A percentile compares a stretch with the other conserved stretches of the same genome.
Conservation (phyloP, 129 eudicot genomes). For the Flaveria sonorensis region DNA sequence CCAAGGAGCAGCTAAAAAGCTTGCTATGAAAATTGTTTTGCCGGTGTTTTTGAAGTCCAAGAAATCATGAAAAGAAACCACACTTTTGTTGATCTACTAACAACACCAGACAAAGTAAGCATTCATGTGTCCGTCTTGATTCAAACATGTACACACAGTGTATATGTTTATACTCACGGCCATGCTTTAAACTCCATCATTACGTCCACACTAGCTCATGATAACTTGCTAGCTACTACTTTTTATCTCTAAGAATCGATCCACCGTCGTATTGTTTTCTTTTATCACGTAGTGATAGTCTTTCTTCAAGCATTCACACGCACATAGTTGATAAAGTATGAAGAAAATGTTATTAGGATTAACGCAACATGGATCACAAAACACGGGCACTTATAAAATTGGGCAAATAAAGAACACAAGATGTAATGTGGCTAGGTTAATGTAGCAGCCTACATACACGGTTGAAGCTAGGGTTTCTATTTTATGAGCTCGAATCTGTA, state of each 20-base stretch:
- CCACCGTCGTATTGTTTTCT: slow-evolving; percentile 31
- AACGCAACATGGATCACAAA: too few species aligned
- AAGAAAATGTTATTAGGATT: too few species aligned
- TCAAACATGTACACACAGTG: slow-evolving; percentile 19
- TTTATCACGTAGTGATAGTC: slow-evolving; percentile 18
- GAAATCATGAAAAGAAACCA: slow-evolving; percentile 34
- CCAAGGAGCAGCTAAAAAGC: slow-evolving; percentile 62
- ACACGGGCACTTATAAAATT: too few species aligned
- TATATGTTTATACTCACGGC: slow-evolving; percentile 32
- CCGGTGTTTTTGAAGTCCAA: slow-evolving; percentile 63
- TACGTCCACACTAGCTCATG: slow-evolving; percentile 35
- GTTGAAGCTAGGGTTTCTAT: too few species aligned
- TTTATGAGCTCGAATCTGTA: too few species aligned
- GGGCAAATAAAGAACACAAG: too few species aligned
- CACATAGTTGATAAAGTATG: background rate
- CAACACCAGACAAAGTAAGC: slow-evolving; percentile 57
- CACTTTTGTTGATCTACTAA: slow-evolving; percentile 28
- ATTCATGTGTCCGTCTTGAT: slow-evolving; percentile 60
- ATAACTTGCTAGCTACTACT: slow-evolving; percentile 26
- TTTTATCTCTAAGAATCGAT: slow-evolving; percentile 9
- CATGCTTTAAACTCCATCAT: slow-evolving; percentile 43
- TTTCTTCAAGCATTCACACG: slow-evolving; percentile 25
- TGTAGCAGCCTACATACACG: too few species aligned
- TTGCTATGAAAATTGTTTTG: slow-evolving; percentile 54
- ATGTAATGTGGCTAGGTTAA: too few species aligned